Evolutionary conservation across 257 asterid genomes (phyloP), one percentile per base, ranked within the genome.

Genomic region (Solanum rostratum): DNA sequence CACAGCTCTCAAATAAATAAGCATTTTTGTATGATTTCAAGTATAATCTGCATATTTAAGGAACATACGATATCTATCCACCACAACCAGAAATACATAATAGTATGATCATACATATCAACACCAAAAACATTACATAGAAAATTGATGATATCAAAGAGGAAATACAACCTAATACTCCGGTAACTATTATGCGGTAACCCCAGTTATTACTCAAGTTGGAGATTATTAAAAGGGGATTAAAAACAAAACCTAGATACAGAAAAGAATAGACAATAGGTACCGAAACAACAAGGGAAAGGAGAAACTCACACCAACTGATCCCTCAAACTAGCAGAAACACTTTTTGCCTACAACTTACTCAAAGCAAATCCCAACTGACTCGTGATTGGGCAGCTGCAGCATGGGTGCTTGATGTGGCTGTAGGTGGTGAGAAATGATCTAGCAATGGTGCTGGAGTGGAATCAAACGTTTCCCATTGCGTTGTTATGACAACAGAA

Each of bases 321-420:
- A 60, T 62, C 85, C 74, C 85, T 84, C 86, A 87, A 86, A 80
- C 53, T 66, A 57, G 79, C 71, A 45, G 62, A 50, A 29, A 78
- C 59, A 70, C 80, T 71, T 82, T 55, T 54, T 52, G 43, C 41
- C 71, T 79, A 71, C 79, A 39, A 83, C 85, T 19, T 83, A 84
- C 85, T 89, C 88, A 90, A 78, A 90, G 91, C 90, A 90, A 88
- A 78, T 90, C 92, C 91, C 90, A 88, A 60, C 68, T 88, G 84
- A 86, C 59, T 76, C 53, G 87, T 49, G 91, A 86, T 49, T 88
- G 92, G 37, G 87, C 73, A 50, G 88, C 74, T 50, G 89, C 79
- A 80, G 63, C 86, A 45, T 41, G n/a, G 80, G 85, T 80, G 54
- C 55, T 84, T 15, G 88, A 83, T 80, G 88, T 55, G 66, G 50